Base-by-base conservation (phyloP, 371 early-diverging fungal species). In the Mucor lusitanicus region DNA sequence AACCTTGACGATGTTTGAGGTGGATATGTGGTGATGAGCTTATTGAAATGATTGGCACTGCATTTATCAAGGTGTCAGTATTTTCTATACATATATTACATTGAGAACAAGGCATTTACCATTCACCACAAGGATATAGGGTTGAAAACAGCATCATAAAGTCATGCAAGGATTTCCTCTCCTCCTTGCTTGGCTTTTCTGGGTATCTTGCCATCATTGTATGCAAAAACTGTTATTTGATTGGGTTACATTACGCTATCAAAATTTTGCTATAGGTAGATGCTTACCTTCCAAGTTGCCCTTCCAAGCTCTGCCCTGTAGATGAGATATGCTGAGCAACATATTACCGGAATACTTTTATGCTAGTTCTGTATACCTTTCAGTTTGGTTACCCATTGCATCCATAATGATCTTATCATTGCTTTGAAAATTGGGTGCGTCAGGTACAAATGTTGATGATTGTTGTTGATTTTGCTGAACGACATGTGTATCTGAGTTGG, bases 51-150 rank as follows among this genome's bases (percentile, higher is more conserved):
- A 3, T 81, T 77, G 1, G 98, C 95, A 80, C 98, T 92, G 50
- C 30, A 21, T 17, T 25, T 56, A 32, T 32, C 19, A 42, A 12
- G 13, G 11, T 4, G 25, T 15, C 2, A 32, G 40, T 27, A 13
- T n/a, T n/a, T n/a, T n/a, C n/a, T n/a, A n/a, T n/a, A n/a, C n/a
- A n/a, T n/a, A n/a, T n/a, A n/a, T n/a, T n/a, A n/a, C n/a, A n/a
- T n/a, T n/a, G 5, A 44, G 7, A 6, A 7, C 11, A 27, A 23
- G n/a, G 3, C 6, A 13, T 66, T 81, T 87, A 93, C 93, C 99
- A 99, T 79, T 97, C 96, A 42, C 96, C 97, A 74, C 99, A 99
- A 11, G 99, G 99, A 79, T 98, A 99, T 35, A 99, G 74, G 65
- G 93, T 81, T 4, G 95, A 91, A 62, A 99, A 87, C 13, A 97